Evolutionary conservation across 139 green algal species (phyloP), one percentile per base, ranked within the genome.

Genomic region (Chlorella sp.): DNA sequence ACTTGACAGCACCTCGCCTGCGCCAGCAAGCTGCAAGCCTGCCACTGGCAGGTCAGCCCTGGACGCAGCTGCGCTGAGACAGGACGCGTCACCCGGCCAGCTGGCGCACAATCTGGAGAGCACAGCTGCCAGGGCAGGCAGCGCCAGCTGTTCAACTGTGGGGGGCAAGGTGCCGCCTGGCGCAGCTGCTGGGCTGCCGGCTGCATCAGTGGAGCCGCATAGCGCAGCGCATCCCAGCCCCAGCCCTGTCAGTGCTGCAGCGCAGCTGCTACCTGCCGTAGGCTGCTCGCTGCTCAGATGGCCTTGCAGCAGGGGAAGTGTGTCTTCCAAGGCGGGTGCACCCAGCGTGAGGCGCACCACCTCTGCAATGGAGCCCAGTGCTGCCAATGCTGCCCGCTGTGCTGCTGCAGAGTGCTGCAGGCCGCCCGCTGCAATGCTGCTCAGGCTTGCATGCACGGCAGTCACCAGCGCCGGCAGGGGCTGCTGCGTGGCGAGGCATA

Each of bases 381-480:
- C 75, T 13, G 63, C 39, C 55, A 87, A 9, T 4, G 78, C 64
- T 51, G 78, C 64, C 20, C 78, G 63, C 44, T 75, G 67, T 67
- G 69, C 51, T 5, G 68, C 80, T 16, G 80, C 80, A 16, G 80
- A 32, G 1, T n/a, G 41, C 80, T 64, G 55, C 3, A 20, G 9
- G n/a, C 36, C 18, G 15, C 63, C 39, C 39, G 80, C 34, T 28
- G 76, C 36, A 15, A 70, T 20, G 47, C 51, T 25, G 0, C 30
- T 9, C 32, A 85, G 34, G 39, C n/a, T 6, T 1, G 34, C 21
- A 51, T 84, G 76, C 34, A 84, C 76, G 18, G 83, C 83, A 36
- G 51, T 60, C 13, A 87, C 74, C 11, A 84, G 44, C 13, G 34
- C 55, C n/a, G 36, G 39, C 38, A 82, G 36, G 3, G 83, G 83